A percentile compares a stretch with the other conserved stretches of the same genome.
These are phyloP conservation scores for Eucalyptus pauciflora DNA, from an alignment of 345 rosid genomes.

Conservation along the genomic window DNA sequence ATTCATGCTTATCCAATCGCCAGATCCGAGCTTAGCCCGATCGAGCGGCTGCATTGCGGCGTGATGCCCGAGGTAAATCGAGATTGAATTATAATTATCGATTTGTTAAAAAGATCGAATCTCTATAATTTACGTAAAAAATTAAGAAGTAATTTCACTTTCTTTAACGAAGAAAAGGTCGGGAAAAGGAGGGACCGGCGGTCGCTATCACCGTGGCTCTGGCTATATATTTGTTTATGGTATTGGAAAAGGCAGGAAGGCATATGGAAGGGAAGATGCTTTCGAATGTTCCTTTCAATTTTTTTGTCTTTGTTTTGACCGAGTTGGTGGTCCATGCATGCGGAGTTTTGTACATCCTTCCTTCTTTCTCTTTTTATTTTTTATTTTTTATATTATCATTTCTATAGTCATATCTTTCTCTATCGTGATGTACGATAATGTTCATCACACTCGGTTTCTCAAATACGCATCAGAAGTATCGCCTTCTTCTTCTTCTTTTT, in stretches of 20 bases:
- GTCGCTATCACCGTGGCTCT: background rate
- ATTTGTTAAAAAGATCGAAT: background rate
- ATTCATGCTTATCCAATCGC: background rate
- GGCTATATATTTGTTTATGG: background rate
- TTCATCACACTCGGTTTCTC: background rate
- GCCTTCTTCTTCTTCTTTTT: too few species aligned
- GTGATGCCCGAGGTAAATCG: background rate
- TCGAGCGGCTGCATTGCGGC: background rate
- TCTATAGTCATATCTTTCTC: background rate
- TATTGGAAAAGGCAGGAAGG: background rate
- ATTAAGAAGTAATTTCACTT: background rate
- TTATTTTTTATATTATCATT: background rate
- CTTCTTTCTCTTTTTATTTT: background rate
- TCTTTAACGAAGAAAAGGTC: background rate
- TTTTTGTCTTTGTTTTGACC: background rate
- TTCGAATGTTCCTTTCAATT: background rate
- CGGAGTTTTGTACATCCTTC: background rate
- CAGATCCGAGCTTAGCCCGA: background rate
- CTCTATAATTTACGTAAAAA: background rate
- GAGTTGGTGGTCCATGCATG: background rate
- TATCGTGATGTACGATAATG: background rate
- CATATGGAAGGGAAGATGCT: background rate
- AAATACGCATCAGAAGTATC: too few species aligned
- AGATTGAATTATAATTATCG: background rate
- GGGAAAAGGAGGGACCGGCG: background rate